Evolutionary conservation across 345 rosid species (phyloP), one percentile per base, ranked within the genome.

Genomic region (Pistacia atlantica): DNA sequence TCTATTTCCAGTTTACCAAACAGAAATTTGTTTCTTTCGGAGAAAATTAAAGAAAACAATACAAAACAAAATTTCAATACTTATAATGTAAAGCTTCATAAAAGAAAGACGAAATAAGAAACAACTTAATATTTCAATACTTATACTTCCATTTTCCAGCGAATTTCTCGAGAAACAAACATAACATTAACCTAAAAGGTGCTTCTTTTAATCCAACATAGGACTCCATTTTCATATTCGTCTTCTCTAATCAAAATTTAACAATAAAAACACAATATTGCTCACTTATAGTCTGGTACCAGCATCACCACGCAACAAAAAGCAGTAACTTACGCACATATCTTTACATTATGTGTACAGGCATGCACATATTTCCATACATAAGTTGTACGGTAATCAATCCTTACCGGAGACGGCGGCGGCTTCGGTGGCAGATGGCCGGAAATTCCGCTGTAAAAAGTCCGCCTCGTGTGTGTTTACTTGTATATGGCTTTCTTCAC

Each of bases 131-230:
- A 58, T 42, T 38, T 59, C 13, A 69, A 33, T n/a, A 35, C n/a
- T 33, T 61, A 42, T 4, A 46, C 3, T 33, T 45, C 31, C 9
- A 25, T 33, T 59, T 45, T 42, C 56, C 54, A 59, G 75, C 55
- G 28, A 72, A 8, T 60, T 72, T 60, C 57, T 60, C 14, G 3
- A 37, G 1, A 57, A 71, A 71, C 74, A 71, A 71, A n/a, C 65
- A 57, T 10, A 67, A 37, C 73, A 18, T 18, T 22, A 16, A 3
- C 8, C 22, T 1, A 68, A 68, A 68, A 10, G 0, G 5, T 55
- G 25, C 56, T 70, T 60, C 4, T 70, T 31, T 70, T 56, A 35
- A 35, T 55, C 63, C 74, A 17, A 20, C 0, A 56, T 18, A 56
- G 33, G 49, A 11, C 55, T 5, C 31, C 18, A 16, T 55, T 35